Evolutionary conservation across 2,329 filamentous ascomycete species (phyloP).

Genomic region (Colletotrichum sojae): DNA sequence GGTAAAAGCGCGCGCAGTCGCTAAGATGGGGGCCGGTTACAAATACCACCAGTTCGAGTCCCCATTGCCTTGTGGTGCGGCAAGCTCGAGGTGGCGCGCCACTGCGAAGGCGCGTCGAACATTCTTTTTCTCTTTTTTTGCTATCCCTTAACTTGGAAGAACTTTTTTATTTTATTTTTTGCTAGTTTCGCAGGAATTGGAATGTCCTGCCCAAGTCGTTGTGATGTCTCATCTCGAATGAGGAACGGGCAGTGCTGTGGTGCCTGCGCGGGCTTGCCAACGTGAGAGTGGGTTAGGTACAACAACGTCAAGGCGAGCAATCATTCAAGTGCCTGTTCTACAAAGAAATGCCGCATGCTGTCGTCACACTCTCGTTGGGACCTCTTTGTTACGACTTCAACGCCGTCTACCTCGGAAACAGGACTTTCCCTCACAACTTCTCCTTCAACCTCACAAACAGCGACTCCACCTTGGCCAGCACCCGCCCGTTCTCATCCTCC

Average conservation of each 20-base stretch:
- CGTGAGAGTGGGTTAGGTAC: too few species aligned
- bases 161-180: too few species aligned
- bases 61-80: constrained; percentile 6
- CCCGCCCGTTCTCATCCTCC: constrained; percentile 47
- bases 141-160: too few species aligned
- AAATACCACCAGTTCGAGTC: constrained; percentile 25
- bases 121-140: not conserved
- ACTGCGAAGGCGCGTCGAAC: not conserved
- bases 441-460: constrained; percentile 36
- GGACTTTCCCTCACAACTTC: constrained; percentile 32
- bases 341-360: too few species aligned
- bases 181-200: too few species aligned
- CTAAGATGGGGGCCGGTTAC: constrained; percentile 1
- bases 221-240: too few species aligned
- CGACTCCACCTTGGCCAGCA: constrained; percentile 48
- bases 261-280: too few species aligned
- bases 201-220: too few species aligned
- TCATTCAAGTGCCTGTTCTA: too few species aligned
- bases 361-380: not conserved
- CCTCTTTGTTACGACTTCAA: not conserved
- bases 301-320: too few species aligned
- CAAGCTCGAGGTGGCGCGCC: constrained; percentile 11
- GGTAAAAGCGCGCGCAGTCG: constrained; percentile 10
- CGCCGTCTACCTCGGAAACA: not conserved
- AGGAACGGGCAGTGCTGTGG: too few species aligned